phyloP scores from a whole-genome alignment of 805 yeast species.

The Wickerhamiella lipophila region DNA sequence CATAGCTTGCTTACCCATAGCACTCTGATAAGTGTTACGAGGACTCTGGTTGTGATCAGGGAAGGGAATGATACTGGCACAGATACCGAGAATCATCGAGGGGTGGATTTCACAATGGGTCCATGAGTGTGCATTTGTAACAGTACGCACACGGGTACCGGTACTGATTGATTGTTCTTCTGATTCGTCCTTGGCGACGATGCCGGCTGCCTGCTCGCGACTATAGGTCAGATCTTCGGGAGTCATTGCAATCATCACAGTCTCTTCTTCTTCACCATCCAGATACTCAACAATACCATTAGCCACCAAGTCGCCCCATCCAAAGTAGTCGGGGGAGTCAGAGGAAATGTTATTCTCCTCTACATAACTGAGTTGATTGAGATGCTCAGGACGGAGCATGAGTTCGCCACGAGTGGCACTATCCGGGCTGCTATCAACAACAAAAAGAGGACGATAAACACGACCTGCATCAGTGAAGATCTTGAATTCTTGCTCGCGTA shows the following conservation, averaged over 20 bases:
- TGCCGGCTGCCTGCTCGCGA: conserved; percentile 31
- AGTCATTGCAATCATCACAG: conserved; percentile 96
- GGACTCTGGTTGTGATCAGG: conserved; percentile 99
- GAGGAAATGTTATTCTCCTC: conserved; percentile 38
- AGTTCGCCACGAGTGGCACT: conserved; percentile 53
- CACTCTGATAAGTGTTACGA: conserved; percentile 97
- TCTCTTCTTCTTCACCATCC: conserved; percentile 98
- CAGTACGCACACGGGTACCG: conserved; percentile 65
- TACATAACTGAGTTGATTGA: conserved; percentile 50
- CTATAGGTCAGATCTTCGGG: conserved; percentile 85
- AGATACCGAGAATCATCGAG: conserved; percentile 95
- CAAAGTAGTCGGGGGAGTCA: conserved; percentile 41
- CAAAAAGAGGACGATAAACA: conserved; percentile 89
- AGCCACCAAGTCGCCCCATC: conserved; percentile 73
- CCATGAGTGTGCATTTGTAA: conserved; percentile 59
- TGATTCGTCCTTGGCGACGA: conserved; percentile 25
- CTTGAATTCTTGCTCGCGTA: conserved; percentile 90
- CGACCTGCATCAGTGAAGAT: conserved; percentile 98
- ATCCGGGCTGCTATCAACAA: conserved; percentile 66
- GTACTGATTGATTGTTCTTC: conserved; percentile 46
- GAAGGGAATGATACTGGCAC: conserved; percentile 97
- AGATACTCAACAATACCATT: conserved; percentile 91
- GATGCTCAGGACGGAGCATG: conserved; percentile 72
- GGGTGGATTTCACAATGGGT: conserved; percentile 99
- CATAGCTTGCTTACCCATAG: conserved; percentile 99